Evolutionary conservation across 2,329 filamentous ascomycete genomes (phyloP), one percentile per base, ranked within the genome.

Genomic region (Exophiala sideris): DNA sequence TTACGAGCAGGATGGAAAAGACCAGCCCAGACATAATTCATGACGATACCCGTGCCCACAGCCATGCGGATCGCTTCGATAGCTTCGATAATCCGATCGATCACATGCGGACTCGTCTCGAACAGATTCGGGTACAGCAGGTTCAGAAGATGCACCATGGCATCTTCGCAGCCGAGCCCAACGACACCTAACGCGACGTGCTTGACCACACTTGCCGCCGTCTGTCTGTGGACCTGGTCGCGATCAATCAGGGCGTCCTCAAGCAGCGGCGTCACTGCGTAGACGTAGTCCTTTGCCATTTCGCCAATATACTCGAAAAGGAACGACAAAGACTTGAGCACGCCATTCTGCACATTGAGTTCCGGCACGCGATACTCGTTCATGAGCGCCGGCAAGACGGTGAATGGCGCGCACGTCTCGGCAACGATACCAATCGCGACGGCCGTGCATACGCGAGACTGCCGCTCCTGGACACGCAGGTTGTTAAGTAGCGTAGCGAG

Each of bases 231-330:
- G 1, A 99, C 94, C 74, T 99, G 94, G 71, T 99, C 94, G 58
- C 94, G 87, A 71, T 99, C 94, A 72, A 96, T 96, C 58, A 99
- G 85, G 2, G 95, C 94, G 68, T 99, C 94, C 69, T 99, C 94
- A 1, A 99, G 85, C 8, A 99, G 79, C 5, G 94, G 94, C 2
- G 91, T 96, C 33, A 99, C 91, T 14, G 95, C 94, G 68, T 99
- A 99, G 68, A 99, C 94, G 70, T 99, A 99, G 73, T 99, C 94
- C 75, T 97, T 99, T 60, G 91, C 90, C 94, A 99, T 97, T 73
- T 99, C 94, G 60, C 94, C 94, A 70, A 99, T 99, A 74, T 99
- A 99, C 69, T 99, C 94, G 68, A 97, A 99, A 57, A 99, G 80
- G 80, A 99, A 99, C 5, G 89, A 95, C 49, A 99, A 81, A 4